phyloP scores from a whole-genome alignment of 2,329 filamentous ascomycete genomes.

The Cladosporium cucumerinum region DNA sequence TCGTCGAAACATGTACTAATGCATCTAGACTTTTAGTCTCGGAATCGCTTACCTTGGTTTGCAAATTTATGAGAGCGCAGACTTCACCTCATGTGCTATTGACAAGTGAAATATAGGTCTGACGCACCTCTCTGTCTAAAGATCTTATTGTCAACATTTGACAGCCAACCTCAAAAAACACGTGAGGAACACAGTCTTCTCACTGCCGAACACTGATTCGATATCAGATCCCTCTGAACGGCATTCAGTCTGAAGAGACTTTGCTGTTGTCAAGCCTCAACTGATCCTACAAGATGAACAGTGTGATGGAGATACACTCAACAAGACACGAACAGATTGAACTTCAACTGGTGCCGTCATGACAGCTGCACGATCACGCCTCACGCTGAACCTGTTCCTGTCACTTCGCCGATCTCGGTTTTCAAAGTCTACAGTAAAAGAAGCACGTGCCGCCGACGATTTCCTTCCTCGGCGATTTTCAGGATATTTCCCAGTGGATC shows the following conservation, averaged over 20 bases:
- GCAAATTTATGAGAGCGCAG: not conserved
- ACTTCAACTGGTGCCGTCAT: not conserved
- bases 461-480: conserved; percentile 2
- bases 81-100: not conserved
- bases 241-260: not conserved
- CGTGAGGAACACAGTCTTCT: not conserved
- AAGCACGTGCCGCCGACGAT: conserved; percentile 8
- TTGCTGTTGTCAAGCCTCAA: not conserved
- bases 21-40: not conserved
- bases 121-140: not conserved
- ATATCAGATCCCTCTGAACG: not conserved
- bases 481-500: not conserved
- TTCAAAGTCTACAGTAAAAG: not conserved
- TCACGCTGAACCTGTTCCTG: conserved; percentile 20
- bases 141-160: not conserved
- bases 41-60: not conserved
- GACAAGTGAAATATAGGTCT: not conserved
- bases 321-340: not conserved
- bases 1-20: not conserved
- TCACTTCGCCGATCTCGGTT: not conserved
- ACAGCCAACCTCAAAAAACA: not conserved
- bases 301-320: not conserved
- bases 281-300: not conserved
- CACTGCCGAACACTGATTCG: not conserved
- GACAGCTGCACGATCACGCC: not conserved